Conservation (phyloP, 257 asterid genomes). For the Galeopsis tetrahit region DNA sequence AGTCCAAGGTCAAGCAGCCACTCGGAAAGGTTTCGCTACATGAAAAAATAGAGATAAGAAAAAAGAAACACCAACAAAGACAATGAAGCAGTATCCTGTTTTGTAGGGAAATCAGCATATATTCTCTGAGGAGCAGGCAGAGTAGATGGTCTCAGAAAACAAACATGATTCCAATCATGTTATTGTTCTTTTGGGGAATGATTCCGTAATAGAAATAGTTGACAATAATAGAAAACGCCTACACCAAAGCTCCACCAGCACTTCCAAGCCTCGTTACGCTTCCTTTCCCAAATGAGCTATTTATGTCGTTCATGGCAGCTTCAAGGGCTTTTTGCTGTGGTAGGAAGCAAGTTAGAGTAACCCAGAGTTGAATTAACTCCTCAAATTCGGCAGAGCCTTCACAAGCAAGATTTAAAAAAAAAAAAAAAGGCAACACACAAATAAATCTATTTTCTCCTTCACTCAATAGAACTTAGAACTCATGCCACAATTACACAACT, state of each 20-base stretch:
- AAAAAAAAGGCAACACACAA: not conserved
- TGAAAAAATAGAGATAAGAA: constrained; percentile 19
- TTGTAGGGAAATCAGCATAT: not conserved
- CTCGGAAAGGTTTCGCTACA: constrained; percentile 97
- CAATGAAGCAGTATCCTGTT: not conserved
- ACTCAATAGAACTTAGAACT: not conserved
- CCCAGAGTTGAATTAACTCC: no score
- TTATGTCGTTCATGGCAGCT: constrained; percentile 95
- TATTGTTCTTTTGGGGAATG: not conserved
- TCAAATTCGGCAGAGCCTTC: no score
- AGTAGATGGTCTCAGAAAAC: not conserved
- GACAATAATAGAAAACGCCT: constrained; percentile 43
- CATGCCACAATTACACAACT: not conserved
- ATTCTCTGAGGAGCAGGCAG: constrained; percentile 10
- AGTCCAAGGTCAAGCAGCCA: constrained; percentile 91
- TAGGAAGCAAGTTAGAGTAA: not conserved
- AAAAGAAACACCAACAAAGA: not conserved
- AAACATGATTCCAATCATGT: not conserved
- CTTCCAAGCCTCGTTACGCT: constrained; percentile 97
- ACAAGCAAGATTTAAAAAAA: not conserved
- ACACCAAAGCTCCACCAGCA: constrained; percentile 98
- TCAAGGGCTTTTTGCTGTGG: constrained; percentile 93
- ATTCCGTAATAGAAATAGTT: not conserved
- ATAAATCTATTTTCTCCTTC: constrained; percentile 4
- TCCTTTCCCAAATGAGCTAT: constrained; percentile 95